A percentile compares a stretch with the other conserved stretches of the same genome.
phyloP scores from a whole-genome alignment of 495 filamentous ascomycete genomes.

The Cenococcum geophilum region DNA sequence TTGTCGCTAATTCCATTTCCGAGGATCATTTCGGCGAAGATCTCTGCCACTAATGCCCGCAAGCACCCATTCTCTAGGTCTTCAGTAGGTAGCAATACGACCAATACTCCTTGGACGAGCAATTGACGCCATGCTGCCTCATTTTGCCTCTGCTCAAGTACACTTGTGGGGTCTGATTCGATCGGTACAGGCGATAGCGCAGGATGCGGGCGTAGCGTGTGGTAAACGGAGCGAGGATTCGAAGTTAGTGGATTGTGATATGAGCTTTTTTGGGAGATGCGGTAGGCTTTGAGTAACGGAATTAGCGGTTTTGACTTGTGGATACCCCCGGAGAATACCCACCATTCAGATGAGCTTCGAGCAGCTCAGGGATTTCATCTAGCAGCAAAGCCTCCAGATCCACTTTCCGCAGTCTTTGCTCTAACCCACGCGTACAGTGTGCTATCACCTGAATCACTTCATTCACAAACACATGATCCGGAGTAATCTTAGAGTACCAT shows the following conservation, averaged over 20 bases:
- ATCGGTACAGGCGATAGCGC: conserved; percentile 70
- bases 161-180: conserved; percentile 44
- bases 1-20: conserved; percentile 69
- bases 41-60: conserved; percentile 71
- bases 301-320: conserved; percentile 12
- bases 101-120: conserved; percentile 68
- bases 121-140: conserved; percentile 76
- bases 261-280: conserved; percentile 42
- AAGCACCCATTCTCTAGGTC: conserved; percentile 84
- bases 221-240: conserved; percentile 65
- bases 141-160: conserved; percentile 60
- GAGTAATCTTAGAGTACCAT: conserved; percentile 90
- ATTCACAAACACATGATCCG: conserved; percentile 76
- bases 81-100: conserved; percentile 81
- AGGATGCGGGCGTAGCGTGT: conserved; percentile 74
- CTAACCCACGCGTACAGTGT: conserved; percentile 78
- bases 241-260: conserved; percentile 52
- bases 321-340: conserved; percentile 35
- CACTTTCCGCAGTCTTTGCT: conserved; percentile 72
- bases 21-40: conserved; percentile 79
- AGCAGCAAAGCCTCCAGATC: conserved; percentile 77
- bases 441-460: conserved; percentile 86
- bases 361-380: conserved; percentile 79
- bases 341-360: conserved; percentile 79
- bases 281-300: conserved; percentile 34